Base-by-base conservation (phyloP, 176 grass and related monocot species). In the Leersia perrieri region DNA sequence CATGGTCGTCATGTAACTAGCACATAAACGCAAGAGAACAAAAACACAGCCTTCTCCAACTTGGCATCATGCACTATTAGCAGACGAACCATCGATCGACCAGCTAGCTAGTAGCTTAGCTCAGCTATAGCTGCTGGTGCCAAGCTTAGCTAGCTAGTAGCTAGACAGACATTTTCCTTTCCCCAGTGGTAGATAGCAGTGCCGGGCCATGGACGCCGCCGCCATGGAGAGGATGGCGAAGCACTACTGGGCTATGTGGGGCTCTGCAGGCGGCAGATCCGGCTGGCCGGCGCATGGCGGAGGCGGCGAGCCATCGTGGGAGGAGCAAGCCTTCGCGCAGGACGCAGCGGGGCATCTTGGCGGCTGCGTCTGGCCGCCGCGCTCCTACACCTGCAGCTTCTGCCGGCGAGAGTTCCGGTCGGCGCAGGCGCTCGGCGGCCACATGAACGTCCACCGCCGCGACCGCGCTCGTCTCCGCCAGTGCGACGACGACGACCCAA, bases 361-460 rank as follows among this genome's bases (percentile, higher is more conserved):
- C 39, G 83, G 86, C 45, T 87, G 89, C 70, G 84, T 90, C 51
- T 94, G 92, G 92, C 92, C 92, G 44, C 92, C 92, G 82, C 77
- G 92, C 53, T 94, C 89, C 41, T 94, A 94, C 86, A 77, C 89
- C 1, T 94, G 92, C 80, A 94, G 83, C 68, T 94, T 94, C 75
- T 94, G 92, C 45, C 70, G 80, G 8, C 82, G 92, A 10, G 89
- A 94, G 82, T 94, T 94, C 74, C 89, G 92, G 31, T 94, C 92
- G 5, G 90, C 90, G 25, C 90, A 92, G 76, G 90, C 90, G 23
- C 81, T 92, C 47, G 90, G 90, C 34, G 90, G 90, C 26, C 90
- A 92, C 82, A 92, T 92, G 90, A 92, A 92, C 45, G 92, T 94
- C 35, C 92, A 94, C 72, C 92, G 92, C 68, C 87, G 92, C 63